Conservation (phyloP, 2,329 filamentous ascomycete species). For the Sarocladiaceae sp. region DNA sequence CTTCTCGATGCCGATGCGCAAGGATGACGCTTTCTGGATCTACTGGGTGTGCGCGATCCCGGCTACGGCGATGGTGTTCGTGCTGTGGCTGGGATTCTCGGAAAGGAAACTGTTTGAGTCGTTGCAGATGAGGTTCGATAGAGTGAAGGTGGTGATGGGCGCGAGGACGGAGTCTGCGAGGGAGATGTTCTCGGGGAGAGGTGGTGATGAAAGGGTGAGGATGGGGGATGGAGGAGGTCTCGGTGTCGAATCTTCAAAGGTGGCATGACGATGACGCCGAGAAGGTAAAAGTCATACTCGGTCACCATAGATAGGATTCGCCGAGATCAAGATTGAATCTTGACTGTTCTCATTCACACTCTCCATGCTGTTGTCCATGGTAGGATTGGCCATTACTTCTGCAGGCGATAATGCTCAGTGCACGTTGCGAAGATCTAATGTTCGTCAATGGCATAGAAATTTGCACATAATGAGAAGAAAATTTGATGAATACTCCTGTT, state of each 20-base stretch:
- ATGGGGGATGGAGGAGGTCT: constrained; percentile 1
- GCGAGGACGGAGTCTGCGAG: background rate
- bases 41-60: constrained; percentile 18
- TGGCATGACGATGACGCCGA: too few species aligned
- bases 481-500: too few species aligned
- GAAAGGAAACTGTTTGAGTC: background rate
- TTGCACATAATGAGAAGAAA: too few species aligned
- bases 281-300: too few species aligned
- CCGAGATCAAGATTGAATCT: too few species aligned
- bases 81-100: background rate
- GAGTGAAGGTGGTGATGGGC: background rate
- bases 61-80: constrained; percentile 22
- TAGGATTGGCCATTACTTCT: too few species aligned
- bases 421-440: too few species aligned
- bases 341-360: too few species aligned
- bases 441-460: too few species aligned
- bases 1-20: constrained; percentile 17
- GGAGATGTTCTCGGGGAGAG: background rate
- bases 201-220: background rate
- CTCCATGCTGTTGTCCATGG: too few species aligned
- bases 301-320: too few species aligned
- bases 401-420: too few species aligned
- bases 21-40: constrained; percentile 15
- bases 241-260: background rate
- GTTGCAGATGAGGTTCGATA: background rate